A percentile compares a stretch with the other conserved stretches of the same genome.
Evolutionary conservation across 805 yeast genomes (phyloP).

Genomic region (Metschnikowia vanudenii): DNA sequence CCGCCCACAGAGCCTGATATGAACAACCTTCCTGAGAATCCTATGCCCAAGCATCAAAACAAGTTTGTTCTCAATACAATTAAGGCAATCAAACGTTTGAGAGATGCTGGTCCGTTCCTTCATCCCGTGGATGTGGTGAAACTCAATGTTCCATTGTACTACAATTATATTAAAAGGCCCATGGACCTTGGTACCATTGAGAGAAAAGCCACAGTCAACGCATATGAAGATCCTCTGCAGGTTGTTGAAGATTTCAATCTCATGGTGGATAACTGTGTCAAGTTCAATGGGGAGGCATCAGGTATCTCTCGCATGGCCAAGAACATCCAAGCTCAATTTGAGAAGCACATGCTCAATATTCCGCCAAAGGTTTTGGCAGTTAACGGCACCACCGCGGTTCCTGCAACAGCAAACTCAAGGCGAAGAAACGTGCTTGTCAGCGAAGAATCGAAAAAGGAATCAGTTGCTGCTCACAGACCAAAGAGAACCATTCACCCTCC

Average conservation of each 20-base stretch:
- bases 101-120: slow-evolving; percentile 88
- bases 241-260: slow-evolving; percentile 76
- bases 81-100: slow-evolving; percentile 83
- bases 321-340: slow-evolving; percentile 87
- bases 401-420: slow-evolving; percentile 15
- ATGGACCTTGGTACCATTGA: slow-evolving; percentile 95
- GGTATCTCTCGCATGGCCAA: slow-evolving; percentile 89
- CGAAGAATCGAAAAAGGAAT: slow-evolving; percentile 57
- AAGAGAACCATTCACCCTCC: slow-evolving; percentile 97
- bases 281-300: slow-evolving; percentile 82
- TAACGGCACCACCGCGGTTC: slow-evolving; percentile 13
- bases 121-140: slow-evolving; percentile 88
- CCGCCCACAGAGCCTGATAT: slow-evolving; percentile 75
- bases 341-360: slow-evolving; percentile 87
- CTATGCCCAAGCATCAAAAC: slow-evolving; percentile 80
- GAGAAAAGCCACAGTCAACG: slow-evolving; percentile 64
- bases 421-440: slow-evolving; percentile 24
- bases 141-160: slow-evolving; percentile 87
- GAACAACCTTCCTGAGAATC: slow-evolving; percentile 61
- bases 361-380: slow-evolving; percentile 55
- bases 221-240: slow-evolving; percentile 68
- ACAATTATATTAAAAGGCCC: slow-evolving; percentile 77
- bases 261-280: slow-evolving; percentile 79
- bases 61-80: slow-evolving; percentile 75
- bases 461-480: slow-evolving; percentile 79